Percentiles rank a stretch among this genome's conserved stretches.
phyloP scores from a whole-genome alignment of 306 rosid species.

The Alnus glutinosa region DNA sequence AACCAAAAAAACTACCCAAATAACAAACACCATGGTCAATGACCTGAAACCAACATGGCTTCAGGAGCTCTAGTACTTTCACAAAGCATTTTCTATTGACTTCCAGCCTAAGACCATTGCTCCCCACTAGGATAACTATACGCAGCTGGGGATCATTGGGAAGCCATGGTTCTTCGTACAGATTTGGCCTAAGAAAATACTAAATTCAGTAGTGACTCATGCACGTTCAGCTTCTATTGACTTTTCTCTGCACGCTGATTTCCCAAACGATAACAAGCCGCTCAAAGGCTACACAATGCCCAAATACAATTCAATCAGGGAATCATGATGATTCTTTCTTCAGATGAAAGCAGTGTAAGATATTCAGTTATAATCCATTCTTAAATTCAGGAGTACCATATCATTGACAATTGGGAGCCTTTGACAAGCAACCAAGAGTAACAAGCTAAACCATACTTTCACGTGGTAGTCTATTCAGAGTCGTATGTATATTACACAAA shows the following conservation, averaged over 20 bases:
- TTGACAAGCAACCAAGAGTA: not conserved
- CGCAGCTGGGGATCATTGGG: too few species aligned
- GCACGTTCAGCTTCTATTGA: not conserved
- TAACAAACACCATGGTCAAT: not conserved
- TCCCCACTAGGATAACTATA: too few species aligned
- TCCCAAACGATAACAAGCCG: not conserved
- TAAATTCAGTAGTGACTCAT: not conserved
- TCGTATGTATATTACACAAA: too few species aligned
- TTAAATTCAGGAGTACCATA: not conserved
- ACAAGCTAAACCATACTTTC: not conserved
- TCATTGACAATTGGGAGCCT: not conserved
- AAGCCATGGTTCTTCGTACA: too few species aligned
- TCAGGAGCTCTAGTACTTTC: not conserved
- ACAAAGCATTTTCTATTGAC: not conserved
- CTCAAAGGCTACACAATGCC: not conserved
- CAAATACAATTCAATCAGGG: not conserved
- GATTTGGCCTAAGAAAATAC: too few species aligned
- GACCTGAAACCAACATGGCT: not conserved
- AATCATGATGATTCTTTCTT: not conserved
- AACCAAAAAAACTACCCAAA: not conserved
- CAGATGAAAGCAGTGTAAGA: not conserved
- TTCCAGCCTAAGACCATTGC: not conserved
- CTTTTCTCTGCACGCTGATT: not conserved
- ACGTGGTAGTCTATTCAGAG: too few species aligned
- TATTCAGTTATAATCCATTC: not conserved